Evolutionary conservation across 2,329 filamentous ascomycete species (phyloP), one percentile per base, ranked within the genome.

Genomic region (Elsinoe ampelina): DNA sequence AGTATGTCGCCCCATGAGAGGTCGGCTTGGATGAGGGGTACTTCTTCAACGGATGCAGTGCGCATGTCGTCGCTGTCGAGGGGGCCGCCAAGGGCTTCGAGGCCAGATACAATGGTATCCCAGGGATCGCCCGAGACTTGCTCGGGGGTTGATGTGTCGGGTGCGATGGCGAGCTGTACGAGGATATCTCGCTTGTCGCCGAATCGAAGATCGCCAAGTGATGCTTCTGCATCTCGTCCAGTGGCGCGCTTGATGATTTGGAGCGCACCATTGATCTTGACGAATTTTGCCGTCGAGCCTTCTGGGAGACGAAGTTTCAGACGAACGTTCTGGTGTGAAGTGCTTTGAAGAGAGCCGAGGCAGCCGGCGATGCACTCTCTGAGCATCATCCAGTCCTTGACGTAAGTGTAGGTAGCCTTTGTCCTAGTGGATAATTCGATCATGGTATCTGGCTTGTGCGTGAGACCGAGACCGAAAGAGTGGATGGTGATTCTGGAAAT

Each of bases 371-470:
- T 80, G 69, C 93, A 97, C 71, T 98, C 93, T 26, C 93, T 86
- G 35, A 98, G 80, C 92, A 97, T 98, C 92, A 97, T 97, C 93
- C 93, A 98, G 71, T 98, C 93, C 73, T 97, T 98, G 63, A 98
- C 91, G 66, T 97, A 98, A 1, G 90, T 95, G 68, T 97, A 98
- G 1, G 90, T 95, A 3, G 91, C 93, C 74, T 97, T 98, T 2
- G 93, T 98, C 59, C 90, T 82, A 5, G 88, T 93, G 0, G 93
- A 97, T 11, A 98, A 77, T 72, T 97, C 92, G 61, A 98, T 95
- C 90, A 98, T 95, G 0, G 91, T 96, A 68, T 98, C 93, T 4
- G 93, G 93, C 73, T 97, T 97, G 73, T 98, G 93, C 0, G 92
- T 97, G 76, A 96, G 84, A 54, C 93, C 93, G 15, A 98, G 80